Percentiles rank a stretch among this genome's conserved stretches.
phyloP scores from a whole-genome alignment of 441 rosid species.

The Theobroma grandiflorum region DNA sequence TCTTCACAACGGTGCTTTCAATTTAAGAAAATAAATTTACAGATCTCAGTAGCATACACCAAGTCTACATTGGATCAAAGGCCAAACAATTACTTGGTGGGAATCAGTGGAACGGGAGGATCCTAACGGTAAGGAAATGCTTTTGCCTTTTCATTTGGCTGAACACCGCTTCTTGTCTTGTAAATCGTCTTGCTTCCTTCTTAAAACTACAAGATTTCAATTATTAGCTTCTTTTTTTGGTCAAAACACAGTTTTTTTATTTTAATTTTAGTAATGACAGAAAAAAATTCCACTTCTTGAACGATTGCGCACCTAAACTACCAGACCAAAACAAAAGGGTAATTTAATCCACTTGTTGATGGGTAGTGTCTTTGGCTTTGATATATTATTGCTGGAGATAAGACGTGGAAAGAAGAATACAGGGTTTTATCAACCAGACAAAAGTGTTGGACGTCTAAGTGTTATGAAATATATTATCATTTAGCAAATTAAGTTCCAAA shows the following conservation, averaged over 20 bases:
- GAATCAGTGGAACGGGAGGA: not conserved
- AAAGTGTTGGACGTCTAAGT: slow-evolving; percentile 9
- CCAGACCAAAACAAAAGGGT: no score
- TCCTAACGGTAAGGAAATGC: not conserved
- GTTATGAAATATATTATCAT: no score
- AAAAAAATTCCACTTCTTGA: not conserved
- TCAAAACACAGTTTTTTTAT: not conserved
- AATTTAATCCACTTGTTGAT: no score
- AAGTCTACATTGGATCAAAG: no score
- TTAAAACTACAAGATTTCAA: not conserved
- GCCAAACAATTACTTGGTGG: no score
- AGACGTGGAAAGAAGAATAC: slow-evolving; percentile 17
- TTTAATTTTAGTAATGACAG: not conserved
- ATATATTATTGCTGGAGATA: no score
- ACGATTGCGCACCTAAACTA: not conserved
- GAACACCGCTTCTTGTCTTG: not conserved
- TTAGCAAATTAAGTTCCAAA: no score
- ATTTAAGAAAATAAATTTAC: no score
- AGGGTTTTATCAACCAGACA: slow-evolving; percentile 38
- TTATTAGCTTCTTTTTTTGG: not conserved
- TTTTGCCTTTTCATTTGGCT: not conserved
- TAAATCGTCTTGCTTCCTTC: not conserved
- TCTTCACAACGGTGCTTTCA: no score
- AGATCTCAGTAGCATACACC: no score
- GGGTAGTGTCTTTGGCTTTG: no score